Base-by-base conservation (phyloP, 208 protist genomes). In the Endotrypanum monterogeii region DNA sequence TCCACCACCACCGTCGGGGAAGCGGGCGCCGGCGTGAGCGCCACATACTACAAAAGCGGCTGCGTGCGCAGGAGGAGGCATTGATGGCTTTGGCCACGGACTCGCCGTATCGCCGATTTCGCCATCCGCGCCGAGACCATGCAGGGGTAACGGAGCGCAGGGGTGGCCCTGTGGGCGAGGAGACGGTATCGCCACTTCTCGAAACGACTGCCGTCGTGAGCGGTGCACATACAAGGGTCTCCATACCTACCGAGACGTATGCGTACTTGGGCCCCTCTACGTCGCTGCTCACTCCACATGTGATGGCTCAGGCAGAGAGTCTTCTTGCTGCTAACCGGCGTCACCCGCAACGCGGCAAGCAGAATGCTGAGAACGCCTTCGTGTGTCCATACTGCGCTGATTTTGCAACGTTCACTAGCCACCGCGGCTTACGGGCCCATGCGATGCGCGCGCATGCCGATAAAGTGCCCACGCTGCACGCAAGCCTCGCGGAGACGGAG, bases 371-470 rank as follows among this genome's bases (percentile, higher is more conserved):
- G 0, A 67, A 44, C 57, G 63, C 67, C n/a, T 63, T 75, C 32
- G 66, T 78, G 12, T 92, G 87, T 74, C 85, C 87, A 11, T 87
- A 89, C 60, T 87, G 81, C 61, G 60, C 72, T 55, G 89, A 89
- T 60, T 69, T 79, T 54, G 74, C 60, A 6, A 51, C 75, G 1
- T 92, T 92, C 58, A 32, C 68, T 9, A 87, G 63, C n/a, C 77
- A 76, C 35, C 66, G 61, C 11, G 78, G 57, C 35, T 87, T 88
- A 77, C 44, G 83, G 35, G 68, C 55, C 25, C 90, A 94, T 63
- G 74, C 82, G 57, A 69, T 57, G 48, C 80, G 86, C 3, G 37
- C 74, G 20, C 90, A 94, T 60, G 78, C 81, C 23, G 55, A 72
- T 6, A 82, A 86, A 28, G 23, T 62, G 39, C 71, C 62, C 20